These are phyloP conservation scores for Cyberlindnera amylophila DNA, from an alignment of 805 yeast species.

Conservation along the genomic window DNA sequence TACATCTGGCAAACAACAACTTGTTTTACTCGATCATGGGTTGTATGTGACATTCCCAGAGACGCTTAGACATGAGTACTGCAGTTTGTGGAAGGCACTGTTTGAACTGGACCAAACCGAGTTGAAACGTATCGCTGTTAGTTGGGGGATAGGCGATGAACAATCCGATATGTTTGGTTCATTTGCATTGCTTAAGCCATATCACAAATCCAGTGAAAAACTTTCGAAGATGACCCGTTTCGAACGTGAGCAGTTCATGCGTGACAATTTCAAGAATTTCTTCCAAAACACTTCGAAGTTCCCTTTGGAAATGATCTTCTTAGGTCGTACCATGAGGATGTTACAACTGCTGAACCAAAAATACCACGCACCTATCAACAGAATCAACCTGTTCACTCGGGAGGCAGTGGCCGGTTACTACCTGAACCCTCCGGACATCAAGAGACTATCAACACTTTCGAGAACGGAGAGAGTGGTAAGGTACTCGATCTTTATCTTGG, in stretches of 20 bases:
- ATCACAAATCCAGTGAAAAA: conserved; percentile 29
- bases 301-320: conserved; percentile 61
- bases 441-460: neutral
- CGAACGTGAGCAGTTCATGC: conserved; percentile 39
- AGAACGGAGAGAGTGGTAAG: conserved; percentile 15
- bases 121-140: conserved; percentile 43
- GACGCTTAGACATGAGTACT: conserved; percentile 51
- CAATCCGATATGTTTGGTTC: conserved; percentile 57
- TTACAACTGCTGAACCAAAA: conserved; percentile 64
- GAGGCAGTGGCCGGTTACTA: conserved; percentile 42
- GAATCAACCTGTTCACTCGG: conserved; percentile 57
- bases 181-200: conserved; percentile 48
- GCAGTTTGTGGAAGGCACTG: conserved; percentile 59
- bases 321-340: conserved; percentile 71
- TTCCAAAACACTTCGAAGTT: conserved; percentile 60
- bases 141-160: conserved; percentile 69
- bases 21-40: conserved; percentile 75
- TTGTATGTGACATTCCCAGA: conserved; percentile 54
- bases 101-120: conserved; percentile 48
- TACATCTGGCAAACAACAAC: conserved; percentile 37
- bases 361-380: conserved; percentile 71
- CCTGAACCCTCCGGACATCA: conserved; percentile 15
- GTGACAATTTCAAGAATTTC: conserved; percentile 49
- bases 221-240: conserved; percentile 33
- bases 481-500: conserved; percentile 20